Base-by-base conservation (phyloP, 257 asterid species). In the Buddleja alternifolia region DNA sequence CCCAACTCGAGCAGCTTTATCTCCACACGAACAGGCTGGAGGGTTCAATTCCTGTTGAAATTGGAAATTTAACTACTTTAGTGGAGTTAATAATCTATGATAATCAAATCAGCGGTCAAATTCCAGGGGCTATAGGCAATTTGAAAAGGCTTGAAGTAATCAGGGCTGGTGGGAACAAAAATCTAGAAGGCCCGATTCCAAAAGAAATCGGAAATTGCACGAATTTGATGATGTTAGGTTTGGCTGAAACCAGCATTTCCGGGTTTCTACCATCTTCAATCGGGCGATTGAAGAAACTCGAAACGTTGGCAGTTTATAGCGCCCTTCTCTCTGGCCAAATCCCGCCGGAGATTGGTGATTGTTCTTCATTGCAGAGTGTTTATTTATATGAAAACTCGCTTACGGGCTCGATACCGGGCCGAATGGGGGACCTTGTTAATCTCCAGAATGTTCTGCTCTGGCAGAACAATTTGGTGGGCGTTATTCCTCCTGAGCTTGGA, bases 91-190 rank as follows among this genome's bases (percentile, higher is more conserved):
- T 77, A 0, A 39, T 90, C 46, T 87, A 60, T 41, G 96, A 90
- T 58, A 90, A 90, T 36, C 89, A 90, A 76, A 80, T 90, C 41
- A 48, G 77, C 48, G 96, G 91, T 0, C 50, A 44, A 42, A 78
- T 90, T 64, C 96, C 95, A 21, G 70, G 68, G 32, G 82, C 77
- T 19, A 78, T 85, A 3, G 96, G 96, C 3, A 73, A 69, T 29
- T 69, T 90, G 82, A 84, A 76, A 62, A 81, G 54, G 70, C 83
- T 90, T 10, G 56, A 66, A 54, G 84, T 85, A 20, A 37, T 90
- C 45, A 72, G 96, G 77, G 96, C 85, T 25, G 96, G 96, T 11
- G 96, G 96, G 1, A 90, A 90, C 75, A 87, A 85, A 70, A 83
- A 85, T 70, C 89, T 90, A 7, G 83, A 77, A 23, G 96, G 96